These are phyloP conservation scores for Vitis cinerea DNA, from an alignment of 164 flowering plant genomes.

Conservation along the genomic window DNA sequence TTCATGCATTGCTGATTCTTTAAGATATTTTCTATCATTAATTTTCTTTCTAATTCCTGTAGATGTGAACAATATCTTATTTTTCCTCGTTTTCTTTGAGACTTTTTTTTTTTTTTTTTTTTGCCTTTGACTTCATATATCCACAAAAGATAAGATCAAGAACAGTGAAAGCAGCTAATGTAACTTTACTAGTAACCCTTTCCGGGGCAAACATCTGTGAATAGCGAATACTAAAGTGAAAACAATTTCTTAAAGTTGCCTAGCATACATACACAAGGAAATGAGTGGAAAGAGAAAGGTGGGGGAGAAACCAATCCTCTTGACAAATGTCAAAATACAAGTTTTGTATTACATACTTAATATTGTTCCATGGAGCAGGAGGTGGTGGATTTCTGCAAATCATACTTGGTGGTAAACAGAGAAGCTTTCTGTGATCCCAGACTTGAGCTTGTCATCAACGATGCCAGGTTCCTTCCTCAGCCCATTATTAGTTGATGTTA, in stretches of 20 bases:
- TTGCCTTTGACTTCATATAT: not conserved
- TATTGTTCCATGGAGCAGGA: slow-evolving; percentile 42
- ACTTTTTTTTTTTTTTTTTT: not conserved
- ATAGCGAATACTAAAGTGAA: not conserved
- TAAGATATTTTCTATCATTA: too few species aligned
- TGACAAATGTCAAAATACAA: too few species aligned
- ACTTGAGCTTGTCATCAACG: slow-evolving; percentile 85
- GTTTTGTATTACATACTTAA: too few species aligned
- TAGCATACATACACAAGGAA: not conserved
- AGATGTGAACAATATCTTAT: too few species aligned
- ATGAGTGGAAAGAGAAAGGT: too few species aligned
- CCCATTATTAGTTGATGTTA: too few species aligned
- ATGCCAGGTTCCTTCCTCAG: slow-evolving; percentile 52
- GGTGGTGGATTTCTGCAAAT: slow-evolving; percentile 89
- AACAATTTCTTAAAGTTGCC: not conserved
- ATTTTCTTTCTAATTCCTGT: too few species aligned
- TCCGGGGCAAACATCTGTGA: not conserved
- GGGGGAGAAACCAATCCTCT: too few species aligned
- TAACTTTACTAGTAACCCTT: not conserved
- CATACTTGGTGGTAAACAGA: slow-evolving; percentile 62
- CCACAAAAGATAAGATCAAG: not conserved
- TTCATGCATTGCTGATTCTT: too few species aligned
- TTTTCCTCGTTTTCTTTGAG: too few species aligned
- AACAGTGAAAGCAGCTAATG: not conserved
- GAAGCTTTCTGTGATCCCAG: slow-evolving; percentile 79